Percentiles rank a stretch among this genome's conserved stretches.
These are phyloP conservation scores for Jackrogersella minutella DNA, from an alignment of 495 filamentous ascomycete genomes.

Conservation along the genomic window DNA sequence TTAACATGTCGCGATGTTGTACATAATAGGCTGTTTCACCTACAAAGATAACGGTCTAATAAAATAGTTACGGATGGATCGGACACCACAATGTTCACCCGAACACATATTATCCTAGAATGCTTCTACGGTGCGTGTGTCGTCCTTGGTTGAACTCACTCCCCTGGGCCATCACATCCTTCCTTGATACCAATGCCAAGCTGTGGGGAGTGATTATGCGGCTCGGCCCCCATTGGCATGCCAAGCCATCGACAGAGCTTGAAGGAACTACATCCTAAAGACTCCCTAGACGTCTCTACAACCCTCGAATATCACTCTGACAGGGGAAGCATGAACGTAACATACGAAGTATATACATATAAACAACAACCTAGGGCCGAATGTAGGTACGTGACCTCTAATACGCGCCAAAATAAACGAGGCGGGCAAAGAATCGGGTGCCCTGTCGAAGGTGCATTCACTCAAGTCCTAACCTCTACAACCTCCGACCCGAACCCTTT, in stretches of 20 bases:
- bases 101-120: not conserved
- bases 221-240: constrained; percentile 17
- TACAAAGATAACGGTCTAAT: constrained; percentile 6
- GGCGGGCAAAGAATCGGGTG: not conserved
- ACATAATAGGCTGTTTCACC: constrained; percentile 23
- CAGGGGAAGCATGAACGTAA: not conserved
- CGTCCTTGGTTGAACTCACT: not conserved
- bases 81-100: not conserved
- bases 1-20: constrained; percentile 14
- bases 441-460: not conserved
- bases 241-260: constrained; percentile 29
- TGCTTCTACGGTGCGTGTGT: not conserved
- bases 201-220: constrained; percentile 21
- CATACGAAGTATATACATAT: not conserved
- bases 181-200: constrained; percentile 9
- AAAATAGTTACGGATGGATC: not conserved
- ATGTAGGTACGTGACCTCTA: no score
- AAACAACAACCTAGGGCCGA: not conserved
- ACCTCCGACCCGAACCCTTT: not conserved
- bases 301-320: not conserved
- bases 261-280: constrained; percentile 30
- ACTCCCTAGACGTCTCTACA: no score
- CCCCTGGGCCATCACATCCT: not conserved
- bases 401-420: no score
- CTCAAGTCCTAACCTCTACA: not conserved